Evolutionary conservation across 768 basidiomycete genomes (phyloP), one percentile per base, ranked within the genome.

Genomic region (Aureoboletus auriporus): DNA sequence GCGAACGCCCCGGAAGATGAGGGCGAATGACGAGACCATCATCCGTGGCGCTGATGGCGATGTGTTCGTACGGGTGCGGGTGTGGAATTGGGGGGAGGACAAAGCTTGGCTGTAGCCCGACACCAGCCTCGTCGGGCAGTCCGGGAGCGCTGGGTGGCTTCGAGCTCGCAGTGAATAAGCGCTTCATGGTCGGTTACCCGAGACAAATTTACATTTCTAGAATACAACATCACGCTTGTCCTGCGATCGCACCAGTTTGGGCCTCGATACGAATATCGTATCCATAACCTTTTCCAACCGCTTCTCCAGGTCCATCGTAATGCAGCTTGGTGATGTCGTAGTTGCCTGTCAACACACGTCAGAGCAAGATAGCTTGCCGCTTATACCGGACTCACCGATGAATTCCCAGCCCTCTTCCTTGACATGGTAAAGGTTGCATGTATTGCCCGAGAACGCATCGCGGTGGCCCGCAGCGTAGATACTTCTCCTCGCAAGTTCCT

Each of bases 381-480:
- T 37, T 16, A 43, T 42, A 29, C 31, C 8, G 30, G 17, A 72
- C 82, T 35, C 61, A 93, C 93, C 90, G 61, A 97, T 88, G 73
- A 97, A 98, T 55, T 84, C 77, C 96, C 96, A 99, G 6, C 95
- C 95, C 50, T 89, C 79, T 67, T 95, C 84, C 65, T 92, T 86
- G 61, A 99, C 90, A 52, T 96, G 93, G 66, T 91, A 99, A 34
- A 99, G 75, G 70, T 98, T 99, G 72, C 89, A 86, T 6, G 90
- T 86, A 72, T 99, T 99, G 43, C 93, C 93, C 6, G 93, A 95
- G 74, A 86, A 95, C 6, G 93, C 93, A 67, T 96, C 93, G 53
- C 95, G 86, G 68, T 98, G 96, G 52, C 92, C 91, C 44, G 96
- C 96, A 37, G 95, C 95, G 58, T 94, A 92, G 65, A 99, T 97